Base-by-base conservation (phyloP, 2,329 filamentous ascomycete species). In the Cladosporium sphaerospermum region DNA sequence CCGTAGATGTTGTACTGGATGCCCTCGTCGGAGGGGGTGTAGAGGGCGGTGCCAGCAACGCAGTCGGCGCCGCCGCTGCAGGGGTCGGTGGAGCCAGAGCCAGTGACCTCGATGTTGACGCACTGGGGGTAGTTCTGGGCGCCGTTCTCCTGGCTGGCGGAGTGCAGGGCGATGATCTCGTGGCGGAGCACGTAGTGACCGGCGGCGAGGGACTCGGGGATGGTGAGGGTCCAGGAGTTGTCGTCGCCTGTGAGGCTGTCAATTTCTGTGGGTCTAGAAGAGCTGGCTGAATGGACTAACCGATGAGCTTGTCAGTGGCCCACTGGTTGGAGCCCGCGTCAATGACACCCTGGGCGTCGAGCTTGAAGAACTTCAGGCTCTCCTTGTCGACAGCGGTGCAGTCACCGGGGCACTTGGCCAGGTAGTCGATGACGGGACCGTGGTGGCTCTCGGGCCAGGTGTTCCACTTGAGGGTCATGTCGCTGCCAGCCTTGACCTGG, bases 371-470 rank as follows among this genome's bases (percentile, higher is more conserved):
- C 58, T 78, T 67, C 31, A 85, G 74, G 4, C 69, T 63, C 2
- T 66, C 69, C 67, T 81, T 79, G 67, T 79, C 75, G 53, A 77
- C 79, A 0, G 67, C 65, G 36, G 76, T 71, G 67, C 79, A 84
- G 65, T 82, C 75, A 18, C 77, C 80, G 39, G 49, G 46, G 69
- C 80, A 83, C 60, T 75, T 75, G 52, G 83, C 83, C 13, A 85
- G 70, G 71, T 85, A 86, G 66, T 78, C 78, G 57, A 86, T 75
- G 60, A 86, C 77, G 8, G 83, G 82, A 2, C 81, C 81, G 58
- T 83, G 75, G 71, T 88, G 80, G 52, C 75, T 78, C 9, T 78
- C 73, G n/a, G 84, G 83, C 84, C 84, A 88, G n/a, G 72, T 72
- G 54, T 53, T n/a, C 51, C 51, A 53, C 16, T 28, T 9, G 18